Conservation (phyloP, 495 filamentous ascomycete species). For the Staphylotrichum tortipilum region DNA sequence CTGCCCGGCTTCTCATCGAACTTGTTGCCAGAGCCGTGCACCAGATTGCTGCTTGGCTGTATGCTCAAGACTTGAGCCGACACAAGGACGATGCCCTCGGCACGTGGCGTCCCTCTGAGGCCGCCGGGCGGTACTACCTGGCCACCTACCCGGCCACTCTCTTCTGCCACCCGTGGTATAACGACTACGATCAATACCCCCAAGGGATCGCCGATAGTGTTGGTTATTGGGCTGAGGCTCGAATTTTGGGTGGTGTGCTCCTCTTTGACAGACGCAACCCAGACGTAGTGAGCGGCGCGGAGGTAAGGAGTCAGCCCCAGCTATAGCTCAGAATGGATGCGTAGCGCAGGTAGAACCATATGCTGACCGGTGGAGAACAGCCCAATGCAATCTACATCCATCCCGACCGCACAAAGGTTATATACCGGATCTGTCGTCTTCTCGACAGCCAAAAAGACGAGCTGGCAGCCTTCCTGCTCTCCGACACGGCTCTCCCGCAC, state of each 20-base stretch:
- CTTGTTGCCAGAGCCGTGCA: not conserved
- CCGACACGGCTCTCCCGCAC: not conserved
- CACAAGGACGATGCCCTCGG: not conserved
- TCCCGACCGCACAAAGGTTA: slow-evolving; percentile 3
- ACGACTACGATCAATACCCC: not conserved
- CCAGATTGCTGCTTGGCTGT: not conserved
- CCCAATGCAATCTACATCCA: slow-evolving; percentile 14
- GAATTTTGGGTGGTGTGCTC: not conserved
- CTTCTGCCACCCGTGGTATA: not conserved
- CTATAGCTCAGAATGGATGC: too few species aligned
- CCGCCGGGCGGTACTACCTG: not conserved
- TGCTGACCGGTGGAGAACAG: not conserved
- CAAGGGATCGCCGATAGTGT: not conserved
- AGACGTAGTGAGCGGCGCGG: not conserved
- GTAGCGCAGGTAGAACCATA: not conserved
- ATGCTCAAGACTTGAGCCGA: not conserved
- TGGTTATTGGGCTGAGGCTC: not conserved
- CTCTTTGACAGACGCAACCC: not conserved
- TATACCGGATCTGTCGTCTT: slow-evolving; percentile 15
- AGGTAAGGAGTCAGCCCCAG: not conserved
- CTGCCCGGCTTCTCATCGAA: not conserved
- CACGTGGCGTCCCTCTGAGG: not conserved
- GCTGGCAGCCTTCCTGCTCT: slow-evolving; percentile 13
- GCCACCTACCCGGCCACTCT: not conserved
- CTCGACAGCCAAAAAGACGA: slow-evolving; percentile 13